phyloP scores from a whole-genome alignment of 768 basidiomycete species.

The Ramaria rubella region DNA sequence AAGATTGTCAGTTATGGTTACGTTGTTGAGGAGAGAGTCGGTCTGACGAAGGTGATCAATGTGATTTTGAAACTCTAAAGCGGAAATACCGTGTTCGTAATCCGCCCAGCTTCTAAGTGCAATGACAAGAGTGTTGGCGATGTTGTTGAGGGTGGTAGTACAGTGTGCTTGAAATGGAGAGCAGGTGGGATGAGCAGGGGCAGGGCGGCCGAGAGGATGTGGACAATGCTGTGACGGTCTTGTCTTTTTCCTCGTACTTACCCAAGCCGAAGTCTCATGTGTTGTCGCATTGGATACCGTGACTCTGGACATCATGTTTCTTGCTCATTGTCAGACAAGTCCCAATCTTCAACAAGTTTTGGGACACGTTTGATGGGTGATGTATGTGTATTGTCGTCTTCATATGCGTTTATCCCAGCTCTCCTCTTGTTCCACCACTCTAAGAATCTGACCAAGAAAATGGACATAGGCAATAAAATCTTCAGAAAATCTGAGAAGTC shows the following conservation, averaged over 20 bases:
- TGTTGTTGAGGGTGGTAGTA: slow-evolving; percentile 37
- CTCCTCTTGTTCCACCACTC: slow-evolving; percentile 89
- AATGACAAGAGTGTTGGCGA: slow-evolving; percentile 60
- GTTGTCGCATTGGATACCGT: slow-evolving; percentile 4
- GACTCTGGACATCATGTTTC: slow-evolving; percentile 10
- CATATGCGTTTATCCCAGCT: slow-evolving; percentile 32
- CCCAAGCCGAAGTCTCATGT: background rate
- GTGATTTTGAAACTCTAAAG: background rate
- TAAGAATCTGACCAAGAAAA: slow-evolving; percentile 93
- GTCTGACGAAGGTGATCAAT: slow-evolving; percentile 11
- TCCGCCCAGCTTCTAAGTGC: slow-evolving; percentile 5
- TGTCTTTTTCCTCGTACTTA: slow-evolving; percentile 44
- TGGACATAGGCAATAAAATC: slow-evolving; percentile 75
- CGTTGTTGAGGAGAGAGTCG: slow-evolving; percentile 16
- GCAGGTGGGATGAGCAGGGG: slow-evolving; percentile 21
- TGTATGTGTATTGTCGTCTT: slow-evolving; percentile 41
- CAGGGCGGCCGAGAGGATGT: slow-evolving; percentile 26
- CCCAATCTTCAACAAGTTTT: slow-evolving; percentile 30
- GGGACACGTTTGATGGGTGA: slow-evolving; percentile 36
- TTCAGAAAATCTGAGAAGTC: slow-evolving; percentile 65
- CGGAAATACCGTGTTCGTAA: background rate
- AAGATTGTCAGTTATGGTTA: slow-evolving; percentile 14
- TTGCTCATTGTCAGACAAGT: slow-evolving; percentile 45
- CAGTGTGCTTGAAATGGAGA: background rate
- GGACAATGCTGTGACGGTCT: slow-evolving; percentile 60